Base-by-base conservation (phyloP, 1,284 basidiomycete genomes). In the Malassezia slooffiae region DNA sequence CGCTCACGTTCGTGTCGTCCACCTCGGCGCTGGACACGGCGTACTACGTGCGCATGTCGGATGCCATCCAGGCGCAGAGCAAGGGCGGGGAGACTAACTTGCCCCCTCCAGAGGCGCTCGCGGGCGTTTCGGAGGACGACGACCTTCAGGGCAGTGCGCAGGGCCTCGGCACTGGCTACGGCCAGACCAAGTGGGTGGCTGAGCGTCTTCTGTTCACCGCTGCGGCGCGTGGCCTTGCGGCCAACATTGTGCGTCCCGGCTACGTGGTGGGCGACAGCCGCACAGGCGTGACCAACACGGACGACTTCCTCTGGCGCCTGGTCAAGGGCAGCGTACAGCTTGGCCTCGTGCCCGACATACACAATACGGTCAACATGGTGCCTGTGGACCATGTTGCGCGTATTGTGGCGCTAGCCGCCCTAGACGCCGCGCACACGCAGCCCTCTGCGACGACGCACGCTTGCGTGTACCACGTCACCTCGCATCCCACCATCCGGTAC, bases 361-460 rank as follows among this genome's bases (percentile, higher is more conserved):
- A 95, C 75, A 99, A 99, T 73, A 83, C 85, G 3, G 78, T 97
- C 66, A 97, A 97, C 73, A 91, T 96, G 85, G 85, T 90, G 15
- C 93, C 93, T 0, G 93, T 97, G 21, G 85, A 97, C 71, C 86
- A 93, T 67, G 91, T 99, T 50, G 90, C 93, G 1, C 77, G 80
- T 3, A 82, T 85, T 60, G 80, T 80, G 4, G 74, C 84, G 16
- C 43, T 69, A 23, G 63, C 62, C 0, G 57, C 55, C 23, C 50
- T 67, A 11, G 52, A 51, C 32, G 57, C 55, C 26, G 38, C 43
- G 13, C 37, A 27, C 6, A 36, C 50, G 37, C 12, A 34, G 15
- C 43, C 53, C 24, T 29, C 38, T 5, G 43, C 35, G 23, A 37
- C 48, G 34, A 8, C 68, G 79, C 40, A 74, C 73, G 5, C 80